These are phyloP conservation scores for Ceratocystis cubensis DNA, from an alignment of 2,329 filamentous ascomycete genomes.

Conservation along the genomic window DNA sequence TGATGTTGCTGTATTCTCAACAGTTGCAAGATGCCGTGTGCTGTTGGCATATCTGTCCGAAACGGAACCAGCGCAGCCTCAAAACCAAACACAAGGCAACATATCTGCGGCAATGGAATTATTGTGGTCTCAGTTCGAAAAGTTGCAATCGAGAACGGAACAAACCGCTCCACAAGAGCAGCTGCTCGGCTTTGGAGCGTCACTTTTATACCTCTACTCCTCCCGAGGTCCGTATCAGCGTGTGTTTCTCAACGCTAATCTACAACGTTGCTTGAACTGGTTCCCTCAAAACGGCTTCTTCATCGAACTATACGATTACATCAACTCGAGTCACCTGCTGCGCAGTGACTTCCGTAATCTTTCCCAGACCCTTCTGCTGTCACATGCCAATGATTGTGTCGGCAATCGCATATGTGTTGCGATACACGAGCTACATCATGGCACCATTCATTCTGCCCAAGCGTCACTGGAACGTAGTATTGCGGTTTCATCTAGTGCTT, in stretches of 20 bases:
- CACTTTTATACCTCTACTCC: constrained; percentile 54
- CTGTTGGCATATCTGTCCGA: constrained; percentile 54
- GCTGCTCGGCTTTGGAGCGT: constrained; percentile 55
- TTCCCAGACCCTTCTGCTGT: constrained; percentile 41
- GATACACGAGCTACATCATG: constrained; percentile 37
- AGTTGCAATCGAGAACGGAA: constrained; percentile 31
- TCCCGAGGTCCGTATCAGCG: constrained; percentile 51
- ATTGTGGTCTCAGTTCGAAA: constrained; percentile 33
- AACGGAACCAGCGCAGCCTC: constrained; percentile 32
- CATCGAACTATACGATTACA: constrained; percentile 58
- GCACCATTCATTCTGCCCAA: constrained; percentile 38
- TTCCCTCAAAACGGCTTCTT: constrained; percentile 72
- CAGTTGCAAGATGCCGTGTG: constrained; percentile 49
- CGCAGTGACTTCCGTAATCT: constrained; percentile 64
- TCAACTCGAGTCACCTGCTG: constrained; percentile 58
- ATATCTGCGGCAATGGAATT: constrained; percentile 38
- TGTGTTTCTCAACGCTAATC: constrained; percentile 46
- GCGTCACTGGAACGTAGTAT: constrained; percentile 43
- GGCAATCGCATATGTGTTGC: constrained; percentile 39
- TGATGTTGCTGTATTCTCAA: constrained; percentile 36
- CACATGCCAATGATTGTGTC: constrained; percentile 31
- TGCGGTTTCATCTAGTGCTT: constrained; percentile 30
- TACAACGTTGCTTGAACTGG: constrained; percentile 45
- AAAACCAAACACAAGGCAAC: constrained; percentile 40
- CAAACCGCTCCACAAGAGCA: constrained; percentile 41